Base-by-base conservation (phyloP, 202 grass and related monocot genomes). In the Carex arenaria region DNA sequence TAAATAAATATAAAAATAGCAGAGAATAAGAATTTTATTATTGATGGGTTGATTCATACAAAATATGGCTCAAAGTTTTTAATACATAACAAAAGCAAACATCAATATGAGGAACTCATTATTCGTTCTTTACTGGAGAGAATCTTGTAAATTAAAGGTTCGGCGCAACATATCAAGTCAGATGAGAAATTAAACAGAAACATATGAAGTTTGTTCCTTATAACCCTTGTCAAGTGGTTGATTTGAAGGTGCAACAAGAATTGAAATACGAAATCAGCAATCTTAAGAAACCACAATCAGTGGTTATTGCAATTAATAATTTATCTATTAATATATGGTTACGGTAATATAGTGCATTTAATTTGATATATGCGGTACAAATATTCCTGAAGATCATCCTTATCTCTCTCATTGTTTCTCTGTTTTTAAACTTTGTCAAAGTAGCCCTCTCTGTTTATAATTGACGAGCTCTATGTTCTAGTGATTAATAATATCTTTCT, bases 401-500 rank as follows among this genome's bases (percentile, higher is more conserved):
- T 69, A 17, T 30, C 47, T 74, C 71, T 63, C 31, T 63, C 42
- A 49, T 49, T 4, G 9, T 22, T 18, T 45, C 38, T 69, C 17
- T 69, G 15, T 0, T 71, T 38, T 47, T 69, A 32, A 34, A 36
- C 2, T 63, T 28, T 64, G 19, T 64, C 26, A 19, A 45, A 53
- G 55, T 47, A 73, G 61, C 19, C 42, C 38, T 30, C 30, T 59
- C 30, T 77, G 51, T 57, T 59, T 59, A 60, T 40, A 1, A 59
- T 20, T 60, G 52, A 7, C 9, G 38, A 78, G 15, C 30, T 60
- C 26, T 38, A 60, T 78, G 9, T 19, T 78, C 6, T 36, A 60
- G 17, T 80, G 61, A 64, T 64, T 17, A 81, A 19, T 90, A 20
- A 18, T 80, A 73, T 53, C 14, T 92, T 65, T 64, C 87, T 89